Percentiles rank a stretch among this genome's conserved stretches.
These are phyloP conservation scores for Mycena leptocephala DNA, from an alignment of 768 basidiomycete genomes.

Conservation along the genomic window DNA sequence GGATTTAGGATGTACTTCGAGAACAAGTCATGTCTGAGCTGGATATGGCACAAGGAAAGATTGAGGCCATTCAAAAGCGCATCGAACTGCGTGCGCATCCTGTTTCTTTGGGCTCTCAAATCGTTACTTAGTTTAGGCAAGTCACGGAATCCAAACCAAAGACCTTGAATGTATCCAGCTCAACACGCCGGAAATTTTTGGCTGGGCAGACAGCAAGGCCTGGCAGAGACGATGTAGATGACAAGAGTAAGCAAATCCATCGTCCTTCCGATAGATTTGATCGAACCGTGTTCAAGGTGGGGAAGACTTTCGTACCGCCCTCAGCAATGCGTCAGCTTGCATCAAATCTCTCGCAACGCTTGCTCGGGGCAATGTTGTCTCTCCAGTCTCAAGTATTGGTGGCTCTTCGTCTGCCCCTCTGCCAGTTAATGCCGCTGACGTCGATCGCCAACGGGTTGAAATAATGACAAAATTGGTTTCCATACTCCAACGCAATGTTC, in stretches of 20 bases:
- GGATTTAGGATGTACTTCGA: constrained; percentile 72
- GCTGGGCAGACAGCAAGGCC: constrained; percentile 41
- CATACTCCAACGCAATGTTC: constrained; percentile 78
- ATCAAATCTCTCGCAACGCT: constrained; percentile 72
- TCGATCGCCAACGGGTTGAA: constrained; percentile 73
- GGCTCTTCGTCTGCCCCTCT: constrained; percentile 56
- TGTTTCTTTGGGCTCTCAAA: neutral
- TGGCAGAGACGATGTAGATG: constrained; percentile 48
- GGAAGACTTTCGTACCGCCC: constrained; percentile 83
- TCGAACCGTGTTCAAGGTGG: constrained; percentile 42
- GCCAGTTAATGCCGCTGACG: constrained; percentile 56
- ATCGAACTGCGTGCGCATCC: constrained; percentile 68
- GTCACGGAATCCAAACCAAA: constrained; percentile 17
- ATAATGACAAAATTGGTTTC: constrained; percentile 76
- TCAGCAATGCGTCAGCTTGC: constrained; percentile 74
- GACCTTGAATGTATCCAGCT: constrained; percentile 30
- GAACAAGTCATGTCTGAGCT: constrained; percentile 85
- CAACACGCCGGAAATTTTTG: constrained; percentile 32
- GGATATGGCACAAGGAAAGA: constrained; percentile 81
- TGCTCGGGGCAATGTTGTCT: constrained; percentile 54
- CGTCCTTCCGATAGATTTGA: neutral
- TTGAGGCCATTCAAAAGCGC: constrained; percentile 73
- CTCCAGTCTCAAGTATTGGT: constrained; percentile 47
- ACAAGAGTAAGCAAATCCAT: constrained; percentile 36
- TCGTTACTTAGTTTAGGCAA: neutral